A percentile compares a stretch with the other conserved stretches of the same genome.
Conservation (phyloP, 257 asterid species). For the Apocynum venetum region DNA sequence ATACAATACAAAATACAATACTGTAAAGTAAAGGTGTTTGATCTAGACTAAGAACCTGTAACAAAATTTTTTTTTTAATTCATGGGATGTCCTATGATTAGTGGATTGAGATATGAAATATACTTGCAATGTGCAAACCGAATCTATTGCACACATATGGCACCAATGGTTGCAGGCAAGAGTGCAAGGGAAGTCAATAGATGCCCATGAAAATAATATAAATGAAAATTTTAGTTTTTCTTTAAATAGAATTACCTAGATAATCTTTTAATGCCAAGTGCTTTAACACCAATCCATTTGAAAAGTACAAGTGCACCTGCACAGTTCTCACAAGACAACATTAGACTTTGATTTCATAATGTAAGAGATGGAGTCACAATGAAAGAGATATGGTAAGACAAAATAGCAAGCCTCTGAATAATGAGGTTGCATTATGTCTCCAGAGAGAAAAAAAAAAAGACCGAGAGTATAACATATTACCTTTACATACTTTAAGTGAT, state of each 20-base stretch:
- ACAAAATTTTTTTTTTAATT: constrained; percentile 1
- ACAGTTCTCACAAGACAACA: not conserved
- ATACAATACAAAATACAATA: constrained; percentile 28
- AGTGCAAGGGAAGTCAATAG: not conserved
- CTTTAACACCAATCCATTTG: not conserved
- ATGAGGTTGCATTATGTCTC: too few relatives aligned
- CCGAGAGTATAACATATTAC: too few relatives aligned
- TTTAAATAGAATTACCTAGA: not conserved
- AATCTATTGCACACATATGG: constrained; percentile 72
- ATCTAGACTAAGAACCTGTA: constrained; percentile 60
- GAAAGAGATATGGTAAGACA: too few relatives aligned
- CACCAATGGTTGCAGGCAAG: constrained; percentile 47
- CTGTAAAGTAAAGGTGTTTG: constrained; percentile 65
- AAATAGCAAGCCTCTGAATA: too few relatives aligned
- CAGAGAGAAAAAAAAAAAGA: too few relatives aligned
- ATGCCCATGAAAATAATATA: not conserved
- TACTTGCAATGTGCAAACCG: constrained; percentile 74
- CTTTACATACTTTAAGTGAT: too few relatives aligned
- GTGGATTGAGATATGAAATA: constrained; percentile 10
- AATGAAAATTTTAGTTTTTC: not conserved
- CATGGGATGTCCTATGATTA: not conserved
- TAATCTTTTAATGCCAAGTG: not conserved
- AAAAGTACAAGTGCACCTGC: not conserved
- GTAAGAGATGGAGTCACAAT: too few relatives aligned
- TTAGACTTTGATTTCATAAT: too few relatives aligned